These are phyloP conservation scores for Daldinia childiae DNA, from an alignment of 495 filamentous ascomycete genomes.

Conservation along the genomic window DNA sequence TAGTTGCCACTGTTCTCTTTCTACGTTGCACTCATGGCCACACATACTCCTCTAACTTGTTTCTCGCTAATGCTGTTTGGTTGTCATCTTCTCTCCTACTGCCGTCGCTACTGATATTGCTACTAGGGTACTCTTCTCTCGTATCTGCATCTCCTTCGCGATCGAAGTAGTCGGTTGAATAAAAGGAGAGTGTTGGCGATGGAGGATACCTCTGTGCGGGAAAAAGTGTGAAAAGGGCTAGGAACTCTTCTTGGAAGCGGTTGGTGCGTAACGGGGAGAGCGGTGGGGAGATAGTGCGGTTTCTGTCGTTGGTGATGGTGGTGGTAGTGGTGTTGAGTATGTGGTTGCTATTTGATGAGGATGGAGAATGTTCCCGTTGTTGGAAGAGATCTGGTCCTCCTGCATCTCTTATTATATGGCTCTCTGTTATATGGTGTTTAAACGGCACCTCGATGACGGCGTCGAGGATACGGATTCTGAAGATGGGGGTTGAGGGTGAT, in stretches of 20 bases:
- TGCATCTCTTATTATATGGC: background rate
- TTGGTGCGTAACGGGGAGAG: background rate
- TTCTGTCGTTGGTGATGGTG: background rate
- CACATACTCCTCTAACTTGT: background rate
- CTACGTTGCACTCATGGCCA: no score
- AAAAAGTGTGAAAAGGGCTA: conserved; percentile 4
- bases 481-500: background rate
- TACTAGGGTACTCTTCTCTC: background rate
- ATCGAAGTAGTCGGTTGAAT: background rate
- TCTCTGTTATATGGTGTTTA: background rate
- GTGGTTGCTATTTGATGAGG: background rate
- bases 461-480: background rate
- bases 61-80: background rate
- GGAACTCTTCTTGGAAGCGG: conserved; percentile 21
- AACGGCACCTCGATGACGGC: background rate
- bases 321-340: no score
- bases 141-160: background rate
- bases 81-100: no score
- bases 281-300: background rate
- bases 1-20: no score
- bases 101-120: no score
- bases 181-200: background rate
- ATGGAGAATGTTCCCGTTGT: background rate
- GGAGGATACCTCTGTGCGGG: conserved; percentile 1
- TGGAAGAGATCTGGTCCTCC: background rate